Conservation (phyloP, 2,329 filamentous ascomycete genomes). For the Aspergillus luchuensis region DNA sequence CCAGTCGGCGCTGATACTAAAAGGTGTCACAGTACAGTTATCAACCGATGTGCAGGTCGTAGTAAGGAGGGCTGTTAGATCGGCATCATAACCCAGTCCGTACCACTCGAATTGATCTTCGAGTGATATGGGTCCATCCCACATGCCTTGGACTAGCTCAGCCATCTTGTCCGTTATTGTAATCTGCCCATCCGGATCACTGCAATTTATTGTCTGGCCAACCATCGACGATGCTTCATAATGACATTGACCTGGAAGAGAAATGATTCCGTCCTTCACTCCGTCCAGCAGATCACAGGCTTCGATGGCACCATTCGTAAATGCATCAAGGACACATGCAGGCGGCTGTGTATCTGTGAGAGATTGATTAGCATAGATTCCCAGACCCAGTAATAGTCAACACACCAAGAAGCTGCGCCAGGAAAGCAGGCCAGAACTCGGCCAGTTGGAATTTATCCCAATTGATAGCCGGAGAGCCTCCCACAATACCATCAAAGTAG, state of each 20-base stretch:
- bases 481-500: constrained; percentile 31
- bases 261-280: neutral
- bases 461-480: constrained; percentile 22
- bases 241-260: constrained; percentile 10
- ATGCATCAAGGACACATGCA: neutral
- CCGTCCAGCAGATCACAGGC: constrained; percentile 4
- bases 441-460: constrained; percentile 18
- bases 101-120: constrained; percentile 35
- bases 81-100: constrained; percentile 32
- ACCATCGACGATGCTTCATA: constrained; percentile 30
- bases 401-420: neutral
- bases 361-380: neutral
- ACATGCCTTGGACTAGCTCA: constrained; percentile 30
- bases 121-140: constrained; percentile 31
- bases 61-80: constrained; percentile 26
- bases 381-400: neutral
- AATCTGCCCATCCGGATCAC: constrained; percentile 25
- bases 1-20: constrained; percentile 36
- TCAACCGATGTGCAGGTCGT: constrained; percentile 28
- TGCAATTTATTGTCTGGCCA: constrained; percentile 21
- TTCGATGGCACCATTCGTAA: neutral
- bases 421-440: constrained; percentile 22
- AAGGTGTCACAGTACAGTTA: constrained; percentile 30
- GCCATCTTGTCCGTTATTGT: constrained; percentile 30
- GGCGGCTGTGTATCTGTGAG: neutral